These are phyloP conservation scores for Rhizophagus clarus DNA, from an alignment of 192 early-diverging fungal genomes.

Conservation along the genomic window DNA sequence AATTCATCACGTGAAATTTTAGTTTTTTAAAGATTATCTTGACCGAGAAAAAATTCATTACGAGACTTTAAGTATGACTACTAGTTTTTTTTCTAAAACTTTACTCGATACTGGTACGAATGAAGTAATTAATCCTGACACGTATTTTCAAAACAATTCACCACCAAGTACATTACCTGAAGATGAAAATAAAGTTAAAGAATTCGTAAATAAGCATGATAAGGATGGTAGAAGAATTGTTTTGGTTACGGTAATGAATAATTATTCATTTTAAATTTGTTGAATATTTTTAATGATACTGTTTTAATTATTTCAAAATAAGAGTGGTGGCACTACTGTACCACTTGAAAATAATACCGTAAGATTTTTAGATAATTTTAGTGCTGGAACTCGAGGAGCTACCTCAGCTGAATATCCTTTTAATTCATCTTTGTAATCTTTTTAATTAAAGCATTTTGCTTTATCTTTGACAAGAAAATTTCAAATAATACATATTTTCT, in stretches of 20 bases:
- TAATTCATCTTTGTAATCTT: background rate
- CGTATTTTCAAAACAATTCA: constrained; percentile 73
- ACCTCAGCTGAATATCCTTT: constrained; percentile 83
- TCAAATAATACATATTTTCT: constrained; percentile 58
- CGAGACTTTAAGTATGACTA: background rate
- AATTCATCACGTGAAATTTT: no score
- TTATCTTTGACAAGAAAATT: background rate
- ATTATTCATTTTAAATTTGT: background rate
- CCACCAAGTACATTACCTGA: constrained; percentile 66
- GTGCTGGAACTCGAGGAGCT: constrained; percentile 92
- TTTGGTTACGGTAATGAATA: constrained; percentile 74
- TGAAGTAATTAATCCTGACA: constrained; percentile 66
- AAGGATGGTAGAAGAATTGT: constrained; percentile 65
- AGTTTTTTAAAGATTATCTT: no score
- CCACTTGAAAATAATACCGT: constrained; percentile 96
- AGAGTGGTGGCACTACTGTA: constrained; percentile 94
- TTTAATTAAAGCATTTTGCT: background rate
- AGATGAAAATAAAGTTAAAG: constrained; percentile 56
- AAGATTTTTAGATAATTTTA: constrained; percentile 99
- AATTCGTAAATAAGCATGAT: constrained; percentile 61
- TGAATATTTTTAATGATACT: no score
- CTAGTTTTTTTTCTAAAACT: background rate
- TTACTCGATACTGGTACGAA: background rate
- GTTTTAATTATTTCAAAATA: background rate
- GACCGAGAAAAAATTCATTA: background rate